Conservation (phyloP, 164 flowering plant species). For the Stephania japonica region DNA sequence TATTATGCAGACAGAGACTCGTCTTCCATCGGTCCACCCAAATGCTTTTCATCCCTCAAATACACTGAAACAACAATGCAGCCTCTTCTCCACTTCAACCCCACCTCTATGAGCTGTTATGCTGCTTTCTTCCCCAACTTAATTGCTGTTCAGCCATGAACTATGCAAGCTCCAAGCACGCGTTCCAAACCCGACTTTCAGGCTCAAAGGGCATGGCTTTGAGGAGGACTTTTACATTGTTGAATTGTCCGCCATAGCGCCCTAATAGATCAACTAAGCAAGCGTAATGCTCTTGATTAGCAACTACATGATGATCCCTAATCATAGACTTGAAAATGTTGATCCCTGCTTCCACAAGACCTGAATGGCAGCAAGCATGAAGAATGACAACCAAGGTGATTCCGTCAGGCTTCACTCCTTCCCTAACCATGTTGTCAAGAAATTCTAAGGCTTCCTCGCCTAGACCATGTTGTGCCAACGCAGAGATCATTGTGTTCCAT, state of each 20-base stretch:
- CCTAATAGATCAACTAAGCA: conserved; percentile 64
- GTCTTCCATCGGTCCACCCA: conserved; percentile 37
- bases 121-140: conserved; percentile 51
- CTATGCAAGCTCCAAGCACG: conserved; percentile 51
- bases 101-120: conserved; percentile 42
- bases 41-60: conserved; percentile 39
- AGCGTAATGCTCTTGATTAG: conserved; percentile 60
- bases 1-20: too few relatives aligned
- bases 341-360: conserved; percentile 56
- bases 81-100: conserved; percentile 40
- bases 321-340: conserved; percentile 40
- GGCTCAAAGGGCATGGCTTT: conserved; percentile 44
- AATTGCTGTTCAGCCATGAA: conserved; percentile 50
- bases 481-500: conserved; percentile 76
- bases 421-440: conserved; percentile 40
- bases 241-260: conserved; percentile 55
- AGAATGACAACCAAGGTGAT: conserved; percentile 51
- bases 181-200: conserved; percentile 49
- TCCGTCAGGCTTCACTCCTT: conserved; percentile 42
- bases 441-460: conserved; percentile 45
- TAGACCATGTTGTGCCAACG: conserved; percentile 64
- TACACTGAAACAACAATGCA: conserved; percentile 35
- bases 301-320: conserved; percentile 34
- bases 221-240: conserved; percentile 32
- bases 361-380: conserved; percentile 59